Evolutionary conservation across 306 rosid species (phyloP).

Genomic region (Cicer pinnatifidum): DNA sequence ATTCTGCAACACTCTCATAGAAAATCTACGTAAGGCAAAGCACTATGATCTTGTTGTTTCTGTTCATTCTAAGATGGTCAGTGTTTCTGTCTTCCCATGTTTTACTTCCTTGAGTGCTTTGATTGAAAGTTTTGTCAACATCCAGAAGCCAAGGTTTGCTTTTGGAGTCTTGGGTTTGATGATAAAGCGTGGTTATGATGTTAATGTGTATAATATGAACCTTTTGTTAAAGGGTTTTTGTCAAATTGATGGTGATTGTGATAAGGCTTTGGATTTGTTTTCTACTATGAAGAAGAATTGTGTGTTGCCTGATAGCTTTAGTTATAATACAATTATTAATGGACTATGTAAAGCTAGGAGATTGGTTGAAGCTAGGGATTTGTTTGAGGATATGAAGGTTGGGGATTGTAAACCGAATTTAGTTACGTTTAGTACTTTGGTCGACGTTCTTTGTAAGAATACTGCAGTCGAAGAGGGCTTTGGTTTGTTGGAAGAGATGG

Average conservation of each 20-base stretch:
- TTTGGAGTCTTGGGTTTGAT: conserved; percentile 65
- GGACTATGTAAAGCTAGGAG: conserved; percentile 68
- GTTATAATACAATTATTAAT: conserved; percentile 65
- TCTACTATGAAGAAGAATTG: conserved; percentile 51
- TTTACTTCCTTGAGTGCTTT: conserved; percentile 61
- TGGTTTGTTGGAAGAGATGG: conserved; percentile 69
- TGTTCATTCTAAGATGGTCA: conserved; percentile 60
- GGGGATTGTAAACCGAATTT: conserved; percentile 53
- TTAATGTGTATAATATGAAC: conserved; percentile 53
- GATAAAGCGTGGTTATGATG: conserved; percentile 61
- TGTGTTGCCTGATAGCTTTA: conserved; percentile 54
- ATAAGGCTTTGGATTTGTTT: conserved; percentile 56
- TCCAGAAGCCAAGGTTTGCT: conserved; percentile 52
- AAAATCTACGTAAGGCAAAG: conserved; percentile 55
- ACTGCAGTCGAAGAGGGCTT: conserved; percentile 62
- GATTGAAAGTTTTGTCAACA: conserved; percentile 58
- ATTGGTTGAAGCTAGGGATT: conserved; percentile 61
- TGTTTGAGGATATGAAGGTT: conserved; percentile 66
- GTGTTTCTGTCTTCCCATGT: conserved; percentile 49
- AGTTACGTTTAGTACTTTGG: conserved; percentile 61
- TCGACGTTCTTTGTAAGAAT: conserved; percentile 66
- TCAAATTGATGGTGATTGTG: conserved; percentile 47
- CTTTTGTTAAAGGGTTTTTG: conserved; percentile 69
- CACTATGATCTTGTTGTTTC: conserved; percentile 52
- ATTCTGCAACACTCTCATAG: conserved; percentile 59